Percentiles rank a stretch among this genome's conserved stretches.
phyloP scores from a whole-genome alignment of 2,329 filamentous ascomycete genomes.

The Fonsecaea nubica region DNA sequence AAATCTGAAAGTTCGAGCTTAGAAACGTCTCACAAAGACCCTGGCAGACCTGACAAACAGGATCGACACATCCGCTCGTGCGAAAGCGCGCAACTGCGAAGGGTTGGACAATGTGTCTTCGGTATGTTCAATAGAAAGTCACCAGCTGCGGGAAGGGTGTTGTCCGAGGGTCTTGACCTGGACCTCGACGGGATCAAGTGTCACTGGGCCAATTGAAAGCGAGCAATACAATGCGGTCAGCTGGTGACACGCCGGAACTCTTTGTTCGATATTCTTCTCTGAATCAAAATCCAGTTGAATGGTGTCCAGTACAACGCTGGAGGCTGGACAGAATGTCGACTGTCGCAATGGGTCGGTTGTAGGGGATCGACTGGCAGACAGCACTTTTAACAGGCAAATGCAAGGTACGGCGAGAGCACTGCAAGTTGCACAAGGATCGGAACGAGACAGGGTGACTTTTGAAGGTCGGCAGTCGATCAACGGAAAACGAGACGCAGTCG shows the following conservation, averaged over 20 bases:
- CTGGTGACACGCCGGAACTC: constrained; percentile 10
- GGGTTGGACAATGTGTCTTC: constrained; percentile 1
- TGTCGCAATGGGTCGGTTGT: background rate
- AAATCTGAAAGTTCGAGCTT: constrained; percentile 17
- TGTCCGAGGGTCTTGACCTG: constrained; percentile 18
- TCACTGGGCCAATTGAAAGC: constrained; percentile 9
- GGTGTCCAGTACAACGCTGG: background rate
- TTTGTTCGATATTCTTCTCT: constrained; percentile 13
- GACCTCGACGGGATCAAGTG: constrained; percentile 25
- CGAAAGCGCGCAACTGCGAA: constrained; percentile 19
- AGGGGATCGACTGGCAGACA: constrained; percentile 2
- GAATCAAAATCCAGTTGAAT: background rate
- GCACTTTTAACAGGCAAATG: constrained; percentile 10
- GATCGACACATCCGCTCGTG: constrained; percentile 23
- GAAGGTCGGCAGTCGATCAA: constrained; percentile 15
- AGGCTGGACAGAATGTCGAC: background rate
- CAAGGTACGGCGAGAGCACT: constrained; percentile 11
- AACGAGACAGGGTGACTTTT: background rate
- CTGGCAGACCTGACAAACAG: constrained; percentile 3
- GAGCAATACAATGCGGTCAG: constrained; percentile 10
- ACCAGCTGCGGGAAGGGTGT: constrained; percentile 8
- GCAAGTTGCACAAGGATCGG: constrained; percentile 17
- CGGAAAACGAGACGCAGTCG: background rate
- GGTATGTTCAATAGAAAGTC: background rate
- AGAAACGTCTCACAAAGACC: constrained; percentile 18